These are phyloP conservation scores for Penicillium verrucosum DNA, from an alignment of 2,329 filamentous ascomycete genomes.

Conservation along the genomic window DNA sequence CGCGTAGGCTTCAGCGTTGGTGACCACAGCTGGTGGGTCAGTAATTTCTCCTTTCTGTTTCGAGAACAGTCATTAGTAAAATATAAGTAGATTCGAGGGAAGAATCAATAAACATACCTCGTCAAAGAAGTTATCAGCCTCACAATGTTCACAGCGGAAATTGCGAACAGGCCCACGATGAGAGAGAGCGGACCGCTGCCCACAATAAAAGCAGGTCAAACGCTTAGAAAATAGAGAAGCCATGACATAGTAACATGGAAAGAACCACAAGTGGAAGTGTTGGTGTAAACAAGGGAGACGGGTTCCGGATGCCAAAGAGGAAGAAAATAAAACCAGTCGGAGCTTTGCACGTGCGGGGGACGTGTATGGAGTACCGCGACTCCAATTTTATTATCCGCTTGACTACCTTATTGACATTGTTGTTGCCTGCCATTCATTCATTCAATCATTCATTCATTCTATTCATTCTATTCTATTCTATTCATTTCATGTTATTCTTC, in stretches of 20 bases:
- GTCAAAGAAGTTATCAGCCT: constrained; percentile 85
- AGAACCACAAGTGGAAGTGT: not conserved
- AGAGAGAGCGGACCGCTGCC: constrained; percentile 60
- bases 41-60: constrained; percentile 78
- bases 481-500: not conserved
- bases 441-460: not conserved
- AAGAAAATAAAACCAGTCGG: constrained; percentile 16
- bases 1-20: constrained; percentile 38
- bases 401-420: not conserved
- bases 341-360: constrained; percentile 17
- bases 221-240: constrained; percentile 43
- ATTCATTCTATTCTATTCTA: not conserved
- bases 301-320: not conserved
- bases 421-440: not conserved
- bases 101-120: constrained; percentile 55
- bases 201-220: constrained; percentile 81
- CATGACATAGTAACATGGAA: constrained; percentile 33
- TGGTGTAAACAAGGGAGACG: constrained; percentile 13
- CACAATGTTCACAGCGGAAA: constrained; percentile 75
- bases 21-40: constrained; percentile 70
- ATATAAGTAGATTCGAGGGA: not conserved
- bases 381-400: constrained; percentile 4
- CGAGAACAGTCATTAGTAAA: constrained; percentile 15
- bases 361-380: constrained; percentile 15
- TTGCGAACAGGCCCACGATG: constrained; percentile 59